These are phyloP conservation scores for Theobroma grandiflorum DNA, from an alignment of 441 rosid genomes.

Conservation along the genomic window DNA sequence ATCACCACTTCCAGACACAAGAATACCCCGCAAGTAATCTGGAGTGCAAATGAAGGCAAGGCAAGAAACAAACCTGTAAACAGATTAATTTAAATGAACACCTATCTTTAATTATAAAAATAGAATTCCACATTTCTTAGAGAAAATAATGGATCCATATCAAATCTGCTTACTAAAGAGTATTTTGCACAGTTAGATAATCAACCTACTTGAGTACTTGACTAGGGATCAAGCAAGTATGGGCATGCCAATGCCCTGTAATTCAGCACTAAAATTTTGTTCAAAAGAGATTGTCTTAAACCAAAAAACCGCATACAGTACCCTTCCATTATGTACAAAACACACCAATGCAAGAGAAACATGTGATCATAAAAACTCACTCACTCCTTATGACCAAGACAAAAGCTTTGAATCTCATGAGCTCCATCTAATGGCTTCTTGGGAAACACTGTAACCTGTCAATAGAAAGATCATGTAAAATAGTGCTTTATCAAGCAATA, in stretches of 20 bases:
- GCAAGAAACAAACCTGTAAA: slow-evolving; percentile 79
- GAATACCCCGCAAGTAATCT: slow-evolving; percentile 67
- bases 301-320: neutral
- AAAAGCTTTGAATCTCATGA: slow-evolving; percentile 91
- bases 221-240: neutral
- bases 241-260: neutral
- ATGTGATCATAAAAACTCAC: slow-evolving; percentile 45
- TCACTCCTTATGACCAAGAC: slow-evolving; percentile 97
- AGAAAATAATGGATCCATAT: neutral
- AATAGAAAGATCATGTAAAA: slow-evolving; percentile 29
- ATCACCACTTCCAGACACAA: slow-evolving; percentile 96
- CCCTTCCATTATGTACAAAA: neutral
- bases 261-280: neutral
- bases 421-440: slow-evolving; percentile 85
- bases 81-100: slow-evolving; percentile 13
- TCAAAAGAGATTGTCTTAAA: neutral
- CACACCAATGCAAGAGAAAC: slow-evolving; percentile 9
- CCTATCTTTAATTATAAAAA: slow-evolving; percentile 6
- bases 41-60: slow-evolving; percentile 62
- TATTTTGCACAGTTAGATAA: neutral
- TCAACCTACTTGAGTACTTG: neutral
- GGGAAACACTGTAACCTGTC: slow-evolving; percentile 83
- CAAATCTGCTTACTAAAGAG: neutral
- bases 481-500: slow-evolving; percentile 23
- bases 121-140: neutral